Percentiles rank a stretch among this genome's conserved stretches.
Evolutionary conservation across 441 rosid species (phyloP).

Genomic region (Corymbia citriodora): DNA sequence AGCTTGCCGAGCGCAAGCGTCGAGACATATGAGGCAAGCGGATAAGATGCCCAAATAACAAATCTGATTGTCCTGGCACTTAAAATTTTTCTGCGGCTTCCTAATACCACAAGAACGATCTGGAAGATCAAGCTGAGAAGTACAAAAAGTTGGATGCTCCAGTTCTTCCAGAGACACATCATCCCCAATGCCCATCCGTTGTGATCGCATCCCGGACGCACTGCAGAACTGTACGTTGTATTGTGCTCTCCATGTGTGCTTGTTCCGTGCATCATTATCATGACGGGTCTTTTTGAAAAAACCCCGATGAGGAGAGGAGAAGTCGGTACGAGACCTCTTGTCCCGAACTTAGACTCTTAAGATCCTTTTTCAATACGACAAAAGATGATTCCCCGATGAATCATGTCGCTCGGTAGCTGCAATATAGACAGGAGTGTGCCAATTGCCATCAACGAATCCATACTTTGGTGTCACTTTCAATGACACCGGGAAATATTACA

Average conservation of each 20-base stretch:
- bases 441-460: too few species aligned
- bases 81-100: neutral
- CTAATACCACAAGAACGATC: neutral
- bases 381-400: neutral
- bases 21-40: neutral
- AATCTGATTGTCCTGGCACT: neutral
- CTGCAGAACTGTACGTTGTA: neutral
- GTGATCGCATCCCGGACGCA: neutral
- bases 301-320: too few species aligned
- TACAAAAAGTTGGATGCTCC: neutral
- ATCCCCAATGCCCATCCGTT: neutral
- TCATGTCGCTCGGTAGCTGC: neutral
- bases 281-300: neutral
- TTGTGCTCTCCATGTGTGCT: too few species aligned
- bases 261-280: neutral
- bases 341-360: too few species aligned
- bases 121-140: neutral
- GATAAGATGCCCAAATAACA: neutral
- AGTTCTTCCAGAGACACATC: neutral
- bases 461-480: neutral
- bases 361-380: too few species aligned
- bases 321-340: too few species aligned
- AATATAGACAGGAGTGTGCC: too few species aligned
- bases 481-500: too few species aligned
- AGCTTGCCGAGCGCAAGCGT: neutral